phyloP scores from a whole-genome alignment of 2,329 filamentous ascomycete genomes.

The Epicoccum sorghinum region DNA sequence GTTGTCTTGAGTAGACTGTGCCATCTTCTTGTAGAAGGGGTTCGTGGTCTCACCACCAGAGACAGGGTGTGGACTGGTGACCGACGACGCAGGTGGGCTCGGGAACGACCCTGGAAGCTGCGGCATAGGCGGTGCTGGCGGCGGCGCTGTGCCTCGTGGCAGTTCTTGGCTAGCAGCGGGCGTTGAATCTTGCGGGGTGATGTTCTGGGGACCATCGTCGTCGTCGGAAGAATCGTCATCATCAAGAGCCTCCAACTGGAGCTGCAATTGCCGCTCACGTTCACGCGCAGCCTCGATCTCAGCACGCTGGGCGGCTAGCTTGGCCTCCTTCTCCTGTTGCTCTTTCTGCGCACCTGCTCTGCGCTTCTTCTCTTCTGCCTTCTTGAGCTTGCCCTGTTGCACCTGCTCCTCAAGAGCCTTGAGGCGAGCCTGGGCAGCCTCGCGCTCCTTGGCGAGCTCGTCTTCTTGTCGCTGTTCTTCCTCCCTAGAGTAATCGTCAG shows the following conservation, averaged over 20 bases:
- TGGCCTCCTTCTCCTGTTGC: conserved; percentile 85
- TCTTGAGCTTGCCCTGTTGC: conserved; percentile 89
- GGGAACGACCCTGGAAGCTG: conserved; percentile 52
- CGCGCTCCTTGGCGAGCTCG: conserved; percentile 78
- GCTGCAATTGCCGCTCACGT: conserved; percentile 85
- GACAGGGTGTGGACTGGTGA: conserved; percentile 57
- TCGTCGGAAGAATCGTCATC: conserved; percentile 74
- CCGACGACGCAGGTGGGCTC: conserved; percentile 56
- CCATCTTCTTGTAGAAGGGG: conserved; percentile 91
- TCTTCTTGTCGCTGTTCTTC: conserved; percentile 77
- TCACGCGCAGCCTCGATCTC: conserved; percentile 92
- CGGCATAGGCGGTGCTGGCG: conserved; percentile 54
- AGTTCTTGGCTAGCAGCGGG: conserved; percentile 64
- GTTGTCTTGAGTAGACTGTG: conserved; percentile 66
- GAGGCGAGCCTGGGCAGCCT: conserved; percentile 81
- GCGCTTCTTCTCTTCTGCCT: conserved; percentile 91
- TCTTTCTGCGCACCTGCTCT: conserved; percentile 88
- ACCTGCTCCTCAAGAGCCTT: conserved; percentile 94
- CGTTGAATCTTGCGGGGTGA: conserved; percentile 66
- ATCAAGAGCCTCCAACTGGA: conserved; percentile 80
- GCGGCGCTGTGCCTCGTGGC: conserved; percentile 51
- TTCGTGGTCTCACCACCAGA: conserved; percentile 83
- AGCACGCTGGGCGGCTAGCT: conserved; percentile 81
- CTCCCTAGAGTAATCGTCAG: conserved; percentile 61
- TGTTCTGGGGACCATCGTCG: conserved; percentile 76